Conservation (phyloP, 352 stramenopile species). For the Phytophthora europaea region DNA sequence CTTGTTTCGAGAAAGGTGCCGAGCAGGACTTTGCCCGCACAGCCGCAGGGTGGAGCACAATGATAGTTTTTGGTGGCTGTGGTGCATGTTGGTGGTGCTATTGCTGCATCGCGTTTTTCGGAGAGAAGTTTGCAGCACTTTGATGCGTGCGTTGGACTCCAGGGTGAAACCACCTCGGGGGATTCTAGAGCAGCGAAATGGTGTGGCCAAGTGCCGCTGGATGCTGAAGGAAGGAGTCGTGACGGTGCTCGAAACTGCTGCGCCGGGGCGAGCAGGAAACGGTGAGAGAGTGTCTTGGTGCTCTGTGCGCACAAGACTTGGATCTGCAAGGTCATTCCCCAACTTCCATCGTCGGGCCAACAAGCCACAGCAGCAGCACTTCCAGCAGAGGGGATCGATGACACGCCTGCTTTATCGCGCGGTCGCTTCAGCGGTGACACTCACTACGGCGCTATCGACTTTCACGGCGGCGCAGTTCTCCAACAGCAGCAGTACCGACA, state of each 20-base stretch:
- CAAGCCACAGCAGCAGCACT: conserved; percentile 9
- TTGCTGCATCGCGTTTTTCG: conserved; percentile 18
- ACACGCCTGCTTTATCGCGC: conserved; percentile 26
- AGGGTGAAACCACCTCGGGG: conserved; percentile 12
- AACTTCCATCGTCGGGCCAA: conserved; percentile 29
- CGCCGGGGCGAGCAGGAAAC: conserved; percentile 5
- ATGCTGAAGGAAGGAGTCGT: background rate
- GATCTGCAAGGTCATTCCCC: conserved; percentile 15
- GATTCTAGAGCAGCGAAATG: background rate
- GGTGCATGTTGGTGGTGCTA: conserved; percentile 1
- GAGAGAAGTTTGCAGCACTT: conserved; percentile 9
- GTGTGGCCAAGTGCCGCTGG: conserved; percentile 5
- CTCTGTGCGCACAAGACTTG: background rate
- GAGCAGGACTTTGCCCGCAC: background rate
- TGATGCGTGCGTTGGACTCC: conserved; percentile 22
- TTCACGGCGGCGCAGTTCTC: conserved; percentile 16
- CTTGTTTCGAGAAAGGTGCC: background rate
- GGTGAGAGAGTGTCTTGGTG: background rate
- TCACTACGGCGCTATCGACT: conserved; percentile 14
- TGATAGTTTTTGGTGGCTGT: conserved; percentile 2
- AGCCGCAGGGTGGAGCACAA: background rate
- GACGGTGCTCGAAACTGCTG: conserved; percentile 10
- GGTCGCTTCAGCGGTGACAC: conserved; percentile 16
- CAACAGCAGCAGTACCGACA: conserved; percentile 27
- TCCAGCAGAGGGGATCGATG: conserved; percentile 11